Evolutionary conservation across 1,284 basidiomycete genomes (phyloP), one percentile per base, ranked within the genome.

Genomic region (Malassezia obtusa): DNA sequence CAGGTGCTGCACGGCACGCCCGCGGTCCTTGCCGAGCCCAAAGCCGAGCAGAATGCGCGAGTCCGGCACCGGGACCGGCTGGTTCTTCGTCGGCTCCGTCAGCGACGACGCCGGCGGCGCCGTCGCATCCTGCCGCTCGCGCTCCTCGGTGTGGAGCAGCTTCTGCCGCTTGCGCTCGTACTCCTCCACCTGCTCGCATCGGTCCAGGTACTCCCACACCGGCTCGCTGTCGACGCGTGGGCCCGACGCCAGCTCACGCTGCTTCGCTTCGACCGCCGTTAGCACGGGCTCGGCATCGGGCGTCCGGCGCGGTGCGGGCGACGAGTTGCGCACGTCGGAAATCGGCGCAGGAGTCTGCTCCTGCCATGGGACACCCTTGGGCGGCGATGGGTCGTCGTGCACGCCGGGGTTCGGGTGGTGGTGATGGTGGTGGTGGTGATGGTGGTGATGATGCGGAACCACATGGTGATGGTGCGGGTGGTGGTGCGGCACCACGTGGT

Each of bases 151-250:
- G 12, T 54, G 33, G 26, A 51, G 46, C 14, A 50, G 36, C 49
- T 56, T 58, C 25, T 55, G 51, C 40, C 60, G 54, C 4, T 46
- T 49, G 28, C 63, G 36, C 14, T 52, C 39, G 15, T 59, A 39
- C 17, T 61, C 61, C 38, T 67, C 64, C 37, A 64, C 58, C 30
- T 60, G 57, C 49, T 68, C 68, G 43, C 66, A 66, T 15, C 61
- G 59, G 49, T 71, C 68, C 15, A 73, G 50, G 26, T 67, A 67
- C 41, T 67, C 58, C 68, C 71, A 71, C 2, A 73, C 71, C 0
- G 64, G 64, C 50, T 71, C 69, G 36, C 61, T 67, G 40, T 72
- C 68, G 17, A 73, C 69, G 2, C 68, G 53, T 1, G 68, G 69
- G 8, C 69, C 69, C 0, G 65, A 60, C 17, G 57, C 49, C 5